phyloP scores from a whole-genome alignment of 2,329 filamentous ascomycete species.

The Colletotrichum sp. region DNA sequence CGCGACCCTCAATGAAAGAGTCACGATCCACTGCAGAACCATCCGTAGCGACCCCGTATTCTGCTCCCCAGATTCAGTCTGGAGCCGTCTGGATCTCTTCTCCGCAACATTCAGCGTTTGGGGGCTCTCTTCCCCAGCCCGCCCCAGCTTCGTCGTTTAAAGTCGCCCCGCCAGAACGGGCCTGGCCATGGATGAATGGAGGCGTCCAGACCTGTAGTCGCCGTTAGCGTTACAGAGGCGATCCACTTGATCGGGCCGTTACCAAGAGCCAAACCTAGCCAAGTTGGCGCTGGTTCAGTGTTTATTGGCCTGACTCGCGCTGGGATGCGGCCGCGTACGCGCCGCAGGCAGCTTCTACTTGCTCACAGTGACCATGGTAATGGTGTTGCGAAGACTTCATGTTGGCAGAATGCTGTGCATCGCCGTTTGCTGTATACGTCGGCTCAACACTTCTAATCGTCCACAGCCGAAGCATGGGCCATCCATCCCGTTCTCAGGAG shows the following conservation, averaged over 20 bases:
- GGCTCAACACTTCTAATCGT: background rate
- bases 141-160: background rate
- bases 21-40: background rate
- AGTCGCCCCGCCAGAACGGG: background rate
- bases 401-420: background rate
- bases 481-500: background rate
- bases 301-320: conserved; percentile 1
- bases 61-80: background rate
- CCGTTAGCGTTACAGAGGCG: background rate
- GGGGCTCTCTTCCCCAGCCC: background rate
- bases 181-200: background rate
- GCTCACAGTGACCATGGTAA: background rate
- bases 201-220: background rate
- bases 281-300: background rate
- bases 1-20: background rate
- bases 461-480: background rate
- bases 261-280: background rate
- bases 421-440: background rate
- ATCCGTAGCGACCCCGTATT: background rate
- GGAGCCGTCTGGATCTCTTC: background rate
- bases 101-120: background rate
- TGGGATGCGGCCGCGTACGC: background rate
- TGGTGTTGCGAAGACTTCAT: background rate
- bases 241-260: conserved; percentile 14
- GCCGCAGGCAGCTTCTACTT: background rate